Percentiles rank a stretch among this genome's conserved stretches.
Evolutionary conservation across 257 asterid genomes (phyloP).

Genomic region (Nicotiana attenuata): DNA sequence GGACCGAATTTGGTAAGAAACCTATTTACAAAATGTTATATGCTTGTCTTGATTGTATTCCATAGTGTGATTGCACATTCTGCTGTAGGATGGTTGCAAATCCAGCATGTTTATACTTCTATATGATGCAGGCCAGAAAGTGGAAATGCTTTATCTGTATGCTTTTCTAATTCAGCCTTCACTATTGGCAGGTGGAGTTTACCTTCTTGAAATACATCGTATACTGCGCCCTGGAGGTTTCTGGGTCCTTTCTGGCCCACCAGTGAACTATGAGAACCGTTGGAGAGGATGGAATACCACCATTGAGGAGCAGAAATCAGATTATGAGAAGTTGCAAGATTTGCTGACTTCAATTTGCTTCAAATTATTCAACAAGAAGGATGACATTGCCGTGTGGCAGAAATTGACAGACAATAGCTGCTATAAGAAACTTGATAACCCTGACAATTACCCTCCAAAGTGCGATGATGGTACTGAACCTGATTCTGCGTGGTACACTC

Average conservation of each 20-base stretch:
- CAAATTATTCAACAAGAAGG: constrained; percentile 81
- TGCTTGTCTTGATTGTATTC: neutral
- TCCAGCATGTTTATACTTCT: neutral
- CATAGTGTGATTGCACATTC: neutral
- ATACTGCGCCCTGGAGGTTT: constrained; percentile 97
- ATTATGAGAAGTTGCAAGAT: constrained; percentile 77
- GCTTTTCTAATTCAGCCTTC: neutral
- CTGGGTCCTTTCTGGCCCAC: constrained; percentile 99
- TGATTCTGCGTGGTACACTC: constrained; percentile 98
- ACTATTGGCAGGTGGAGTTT: constrained; percentile 76
- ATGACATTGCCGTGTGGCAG: constrained; percentile 97
- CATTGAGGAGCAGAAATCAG: constrained; percentile 76
- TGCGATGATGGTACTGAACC: constrained; percentile 97
- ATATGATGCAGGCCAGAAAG: neutral
- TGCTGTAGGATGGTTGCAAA: neutral
- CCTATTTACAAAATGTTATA: neutral
- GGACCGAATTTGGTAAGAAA: constrained; percentile 92
- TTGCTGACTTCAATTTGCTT: constrained; percentile 85
- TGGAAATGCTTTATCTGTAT: neutral
- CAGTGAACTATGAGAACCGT: constrained; percentile 82
- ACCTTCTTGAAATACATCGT: constrained; percentile 86
- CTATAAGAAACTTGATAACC: constrained; percentile 73
- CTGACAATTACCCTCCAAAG: constrained; percentile 68
- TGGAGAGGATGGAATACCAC: constrained; percentile 99
- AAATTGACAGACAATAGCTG: constrained; percentile 56